A percentile compares a stretch with the other conserved stretches of the same genome.
Evolutionary conservation across 2,329 filamentous ascomycete genomes (phyloP).

Genomic region (Ramularia collo-cygni): DNA sequence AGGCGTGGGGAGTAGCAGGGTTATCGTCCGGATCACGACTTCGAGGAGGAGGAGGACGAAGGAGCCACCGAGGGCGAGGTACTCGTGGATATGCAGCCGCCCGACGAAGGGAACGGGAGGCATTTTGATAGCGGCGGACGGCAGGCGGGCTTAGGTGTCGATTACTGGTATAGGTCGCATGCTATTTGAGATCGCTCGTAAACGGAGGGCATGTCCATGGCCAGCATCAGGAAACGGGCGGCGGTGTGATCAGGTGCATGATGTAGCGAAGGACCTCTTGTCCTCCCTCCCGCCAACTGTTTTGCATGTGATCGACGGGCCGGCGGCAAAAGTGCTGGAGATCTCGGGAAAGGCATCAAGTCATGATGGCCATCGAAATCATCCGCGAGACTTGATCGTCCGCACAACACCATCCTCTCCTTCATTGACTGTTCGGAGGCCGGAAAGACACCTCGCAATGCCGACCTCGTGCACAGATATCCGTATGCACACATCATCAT

Average conservation of each 20-base stretch:
- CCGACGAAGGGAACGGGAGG: slow-evolving; percentile 57
- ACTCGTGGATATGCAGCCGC: slow-evolving; percentile 61
- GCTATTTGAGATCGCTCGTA: too few relatives aligned
- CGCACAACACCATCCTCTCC: background rate
- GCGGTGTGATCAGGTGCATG: too few relatives aligned
- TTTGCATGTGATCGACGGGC: too few relatives aligned
- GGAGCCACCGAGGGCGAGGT: slow-evolving; percentile 77
- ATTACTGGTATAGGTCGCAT: background rate
- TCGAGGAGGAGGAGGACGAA: slow-evolving; percentile 79
- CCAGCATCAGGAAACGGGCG: too few relatives aligned
- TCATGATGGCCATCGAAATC: too few relatives aligned
- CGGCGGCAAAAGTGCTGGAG: too few relatives aligned
- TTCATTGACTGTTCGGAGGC: background rate
- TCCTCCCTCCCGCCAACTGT: too few relatives aligned
- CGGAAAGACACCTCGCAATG: slow-evolving; percentile 50
- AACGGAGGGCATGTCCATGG: too few relatives aligned
- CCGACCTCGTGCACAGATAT: slow-evolving; percentile 96
- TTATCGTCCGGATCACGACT: slow-evolving; percentile 74
- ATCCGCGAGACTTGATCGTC: background rate
- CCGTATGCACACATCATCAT: slow-evolving; percentile 52
- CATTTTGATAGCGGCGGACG: slow-evolving; percentile 33
- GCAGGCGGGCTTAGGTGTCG: too few relatives aligned
- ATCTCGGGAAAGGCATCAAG: too few relatives aligned
- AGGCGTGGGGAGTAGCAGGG: slow-evolving; percentile 75
- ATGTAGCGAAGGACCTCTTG: too few relatives aligned